Base-by-base conservation (phyloP, 2,329 filamentous ascomycete species). In the Penicillium sp. region DNA sequence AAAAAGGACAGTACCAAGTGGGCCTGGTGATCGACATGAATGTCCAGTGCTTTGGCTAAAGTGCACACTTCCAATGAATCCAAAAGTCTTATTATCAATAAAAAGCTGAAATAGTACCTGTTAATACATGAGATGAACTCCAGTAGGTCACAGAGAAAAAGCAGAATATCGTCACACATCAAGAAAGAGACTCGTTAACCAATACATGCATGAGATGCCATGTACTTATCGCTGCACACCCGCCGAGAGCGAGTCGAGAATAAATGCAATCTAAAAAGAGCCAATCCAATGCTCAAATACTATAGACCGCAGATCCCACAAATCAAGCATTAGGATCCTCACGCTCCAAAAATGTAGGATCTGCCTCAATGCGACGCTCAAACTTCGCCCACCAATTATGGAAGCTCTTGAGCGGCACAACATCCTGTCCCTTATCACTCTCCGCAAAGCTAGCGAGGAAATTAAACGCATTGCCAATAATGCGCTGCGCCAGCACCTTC, bases 371-470 rank as follows among this genome's bases (percentile, higher is more conserved):
- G 70, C 87, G 88, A 60, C 85, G 84, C 79, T 99, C 93, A 77
- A 99, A 99, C 76, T 97, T 97, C 59, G 82, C 84, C 94, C 95
- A 99, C 94, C 95, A 99, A 57, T 96, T 91, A 76, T 95, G 89
- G 73, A 99, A 99, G 5, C 90, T 91, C 76, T 90, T 94, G 62
- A 99, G 76, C n/a, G 94, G 92, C 25, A 99, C 90, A 13, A 95
- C 89, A 72, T 97, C 93, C 45, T 89, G 84, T 0, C 89, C 89
- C 2, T 79, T 82, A 23, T 76, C 79, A 55, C 83, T 82, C 38
- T 86, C 85, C 58, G 88, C 90, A 79, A 96, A 97, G 67, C 91
- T 89, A 4, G 93, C 87, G 56, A 99, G 80, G 73, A 96, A 97
- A 76, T 99, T 97, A 75, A 97, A 99, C 15, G 93, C 94, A 74